Evolutionary conservation across 176 grass and related monocot species (phyloP).

Genomic region (Puya raimondii): DNA sequence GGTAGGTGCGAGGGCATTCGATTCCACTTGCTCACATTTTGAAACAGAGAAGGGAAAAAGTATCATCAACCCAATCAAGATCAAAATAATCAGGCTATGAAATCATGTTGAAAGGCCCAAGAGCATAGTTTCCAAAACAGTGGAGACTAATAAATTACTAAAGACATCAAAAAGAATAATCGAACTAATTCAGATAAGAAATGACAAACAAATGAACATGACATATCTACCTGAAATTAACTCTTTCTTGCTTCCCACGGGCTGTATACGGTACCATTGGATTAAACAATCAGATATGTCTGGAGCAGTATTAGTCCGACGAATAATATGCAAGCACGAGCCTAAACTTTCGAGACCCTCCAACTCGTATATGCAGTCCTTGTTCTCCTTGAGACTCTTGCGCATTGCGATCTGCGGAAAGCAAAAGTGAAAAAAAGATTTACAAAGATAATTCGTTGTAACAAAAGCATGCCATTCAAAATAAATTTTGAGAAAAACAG

Average conservation of each 20-base stretch:
- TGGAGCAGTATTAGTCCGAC: conserved; percentile 18
- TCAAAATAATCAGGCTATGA: not conserved
- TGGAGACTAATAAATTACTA: not conserved
- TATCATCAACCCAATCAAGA: too few relatives aligned
- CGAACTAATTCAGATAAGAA: not conserved
- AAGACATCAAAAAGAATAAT: not conserved
- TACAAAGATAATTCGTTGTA: not conserved
- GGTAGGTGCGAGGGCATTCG: too few relatives aligned
- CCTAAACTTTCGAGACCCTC: conserved; percentile 80
- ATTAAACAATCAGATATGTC: conserved; percentile 58
- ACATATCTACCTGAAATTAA: conserved; percentile 64
- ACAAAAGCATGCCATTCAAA: not conserved
- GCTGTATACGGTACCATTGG: conserved; percentile 72
- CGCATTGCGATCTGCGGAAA: conserved; percentile 42
- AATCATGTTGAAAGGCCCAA: not conserved
- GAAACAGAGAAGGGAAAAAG: too few relatives aligned
- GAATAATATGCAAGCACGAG: conserved; percentile 54
- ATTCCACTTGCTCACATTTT: too few relatives aligned
- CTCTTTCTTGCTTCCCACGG: conserved; percentile 68
- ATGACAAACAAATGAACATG: not conserved
- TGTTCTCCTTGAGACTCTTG: conserved; percentile 37
- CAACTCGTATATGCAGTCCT: conserved; percentile 35
- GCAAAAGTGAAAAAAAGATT: conserved; percentile 8
- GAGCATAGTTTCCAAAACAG: not conserved
- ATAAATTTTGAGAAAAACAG: too few relatives aligned